Base-by-base conservation (phyloP, 345 rosid species). In the Durio zibethinus region DNA sequence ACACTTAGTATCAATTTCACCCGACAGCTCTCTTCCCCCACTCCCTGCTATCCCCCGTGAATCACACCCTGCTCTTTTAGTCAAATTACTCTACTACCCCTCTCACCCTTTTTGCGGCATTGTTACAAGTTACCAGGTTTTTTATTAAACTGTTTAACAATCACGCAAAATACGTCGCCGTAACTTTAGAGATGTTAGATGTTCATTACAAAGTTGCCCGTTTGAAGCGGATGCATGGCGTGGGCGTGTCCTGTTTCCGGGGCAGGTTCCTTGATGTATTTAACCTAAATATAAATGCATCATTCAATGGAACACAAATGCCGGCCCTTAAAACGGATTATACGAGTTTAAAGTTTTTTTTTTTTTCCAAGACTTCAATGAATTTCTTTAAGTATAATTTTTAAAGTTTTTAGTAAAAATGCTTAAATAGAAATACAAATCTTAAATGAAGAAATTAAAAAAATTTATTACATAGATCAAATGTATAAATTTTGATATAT, bases 1-100 rank as follows among this genome's bases (percentile, higher is more conserved):
- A 81, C 79, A 69, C 60, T 27, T 33, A 56, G 79, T 82, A 67
- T 73, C 79, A 40, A 66, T 56, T n/a, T 78, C 73, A 78, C 40
- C 78, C 80, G 81, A 80, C 84, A 85, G 20, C 47, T 57, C 45
- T 11, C 33, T 20, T 38, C 36, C 75, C 43, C 56, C 74, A 64
- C 78, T n/a, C 40, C n/a, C 21, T 16, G 11, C 14, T 0, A 0
- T 1, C 0, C 5, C 5, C 1, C 67, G 72, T 80, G 77, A 3
- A 5, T 8, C 3, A 20, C 69, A 83, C 82, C 79, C 80, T 47
- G 45, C 27, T 20, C 0, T 0, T 29, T 29, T 25, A 11, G 0
- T 0, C 9, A 71, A 48, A 50, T 71, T 71, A 18, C 74, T 20
- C 2, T 16, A 4, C 29, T 31, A 2, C 15, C 27, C 43, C 12